Base-by-base conservation (phyloP, 805 yeast genomes). In the Candida krabiensis region DNA sequence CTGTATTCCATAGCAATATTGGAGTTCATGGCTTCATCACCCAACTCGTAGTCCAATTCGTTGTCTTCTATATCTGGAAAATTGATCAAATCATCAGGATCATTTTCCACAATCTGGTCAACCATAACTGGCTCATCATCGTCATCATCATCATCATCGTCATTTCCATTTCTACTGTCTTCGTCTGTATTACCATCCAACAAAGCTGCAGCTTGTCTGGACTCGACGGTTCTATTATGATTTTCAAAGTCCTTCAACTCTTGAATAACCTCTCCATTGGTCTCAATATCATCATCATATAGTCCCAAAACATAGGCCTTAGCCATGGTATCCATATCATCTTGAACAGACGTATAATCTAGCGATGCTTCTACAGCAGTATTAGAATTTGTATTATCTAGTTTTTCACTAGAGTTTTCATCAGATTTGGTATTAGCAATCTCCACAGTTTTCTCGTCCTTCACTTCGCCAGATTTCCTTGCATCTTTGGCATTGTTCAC, bases 261-360 rank as follows among this genome's bases (percentile, higher is more conserved):
- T 43, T 75, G 75, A 15, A 81, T 71, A 0, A 81, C 71, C 11
- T 75, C 74, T 0, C 85, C 85, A 33, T 71, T 70, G 0, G 79
- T 73, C 17, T 63, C 68, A 8, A 75, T 58, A 47, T 80, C 85
- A 43, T 77, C 85, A 50, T 80, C 84, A 50, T 77, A 79, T 46
- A 73, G 56, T 1, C 86, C 86, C 16, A 68, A 47, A n/a, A 69
- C 62, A 46, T 81, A 81, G 0, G 83, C 84, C 35, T 70, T 67
- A 0, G 77, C 83, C 81, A 80, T 74, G 3, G 73, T 69, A 33
- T 78, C 83, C 46, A 73, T 40, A 47, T 77, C 73, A 14, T 65
- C 64, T 17, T 68, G 70, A 19, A 75, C 41, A 2, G 66, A 48
- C 8, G 52, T 56, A 47, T 66, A 73, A 43, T 77, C 81, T 7